These are phyloP conservation scores for Starmerella bombicola DNA, from an alignment of 805 yeast genomes.

Conservation along the genomic window DNA sequence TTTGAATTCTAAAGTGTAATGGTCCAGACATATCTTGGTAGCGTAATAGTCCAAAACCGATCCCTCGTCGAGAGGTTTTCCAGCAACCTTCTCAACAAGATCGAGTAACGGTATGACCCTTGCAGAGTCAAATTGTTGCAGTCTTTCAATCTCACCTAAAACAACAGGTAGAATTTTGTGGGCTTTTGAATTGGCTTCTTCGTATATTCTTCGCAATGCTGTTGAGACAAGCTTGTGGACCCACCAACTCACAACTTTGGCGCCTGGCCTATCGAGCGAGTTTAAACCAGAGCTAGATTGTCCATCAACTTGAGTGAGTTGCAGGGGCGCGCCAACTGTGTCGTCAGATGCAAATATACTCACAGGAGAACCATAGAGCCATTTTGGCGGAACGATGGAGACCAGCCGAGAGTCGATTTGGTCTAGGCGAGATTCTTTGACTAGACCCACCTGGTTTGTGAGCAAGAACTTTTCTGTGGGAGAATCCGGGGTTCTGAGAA, in stretches of 20 bases:
- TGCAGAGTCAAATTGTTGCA: neutral
- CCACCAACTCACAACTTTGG: conserved; percentile 5
- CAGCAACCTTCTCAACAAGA: conserved; percentile 2
- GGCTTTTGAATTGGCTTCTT: neutral
- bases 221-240: conserved; percentile 4
- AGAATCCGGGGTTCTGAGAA: conserved; percentile 6
- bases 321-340: conserved; percentile 1
- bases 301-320: neutral
- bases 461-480: conserved; percentile 9
- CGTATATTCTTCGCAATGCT: conserved; percentile 8
- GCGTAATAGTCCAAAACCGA: conserved; percentile 16
- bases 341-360: conserved; percentile 5
- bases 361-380: neutral
- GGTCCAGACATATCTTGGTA: conserved; percentile 16
- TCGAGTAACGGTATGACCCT: conserved; percentile 7
- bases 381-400: conserved; percentile 1
- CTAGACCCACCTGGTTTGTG: conserved; percentile 10
- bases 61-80: neutral
- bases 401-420: conserved; percentile 13
- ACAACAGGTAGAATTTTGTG: neutral
- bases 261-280: conserved; percentile 3
- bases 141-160: neutral
- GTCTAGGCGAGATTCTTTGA: conserved; percentile 3
- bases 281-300: neutral
- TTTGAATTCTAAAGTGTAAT: conserved; percentile 13